Percentiles rank a stretch among this genome's conserved stretches.
These are phyloP conservation scores for Cercospora berteroae DNA, from an alignment of 2,329 filamentous ascomycete genomes.

Conservation along the genomic window DNA sequence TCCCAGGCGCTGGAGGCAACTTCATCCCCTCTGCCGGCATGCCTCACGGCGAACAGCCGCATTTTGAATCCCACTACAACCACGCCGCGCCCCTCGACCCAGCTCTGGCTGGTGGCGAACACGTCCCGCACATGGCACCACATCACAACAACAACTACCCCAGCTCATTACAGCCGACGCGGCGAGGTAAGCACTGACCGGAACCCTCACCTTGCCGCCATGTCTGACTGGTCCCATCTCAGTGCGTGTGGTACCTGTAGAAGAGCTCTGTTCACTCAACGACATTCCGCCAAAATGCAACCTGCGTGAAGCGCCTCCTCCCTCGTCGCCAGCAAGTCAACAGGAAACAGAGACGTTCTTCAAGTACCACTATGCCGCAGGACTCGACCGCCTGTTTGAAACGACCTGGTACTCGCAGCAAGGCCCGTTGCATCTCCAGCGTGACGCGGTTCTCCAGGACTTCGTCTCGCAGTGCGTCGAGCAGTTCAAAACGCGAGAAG, in stretches of 20 bases:
- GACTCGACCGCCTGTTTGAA: constrained; percentile 74
- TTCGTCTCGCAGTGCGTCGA: constrained; percentile 65
- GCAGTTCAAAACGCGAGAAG: constrained; percentile 36
- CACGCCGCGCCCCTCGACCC: constrained; percentile 60
- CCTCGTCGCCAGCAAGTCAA: constrained; percentile 48
- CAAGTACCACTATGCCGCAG: constrained; percentile 71
- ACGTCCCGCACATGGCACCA: constrained; percentile 26
- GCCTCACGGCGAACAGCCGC: constrained; percentile 5
- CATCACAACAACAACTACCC: constrained; percentile 24
- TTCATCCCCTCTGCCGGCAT: constrained; percentile 18
- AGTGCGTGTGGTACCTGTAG: constrained; percentile 58
- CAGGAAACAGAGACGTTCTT: constrained; percentile 73
- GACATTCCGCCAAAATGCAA: constrained; percentile 29
- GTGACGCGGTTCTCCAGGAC: constrained; percentile 60
- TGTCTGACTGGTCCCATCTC: constrained; percentile 13
- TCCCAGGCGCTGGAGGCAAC: constrained; percentile 19
- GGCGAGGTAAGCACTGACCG: constrained; percentile 30
- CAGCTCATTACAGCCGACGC: constrained; percentile 29
- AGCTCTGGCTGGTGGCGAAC: constrained; percentile 53
- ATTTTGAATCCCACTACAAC: constrained; percentile 40
- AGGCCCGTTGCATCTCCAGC: constrained; percentile 54
- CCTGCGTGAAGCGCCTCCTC: constrained; percentile 36
- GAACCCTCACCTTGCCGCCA: background rate
- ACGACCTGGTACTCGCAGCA: constrained; percentile 73
- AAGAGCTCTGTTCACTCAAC: constrained; percentile 48